Evolutionary conservation across 306 rosid species (phyloP).

Genomic region (Rosa chinensis): DNA sequence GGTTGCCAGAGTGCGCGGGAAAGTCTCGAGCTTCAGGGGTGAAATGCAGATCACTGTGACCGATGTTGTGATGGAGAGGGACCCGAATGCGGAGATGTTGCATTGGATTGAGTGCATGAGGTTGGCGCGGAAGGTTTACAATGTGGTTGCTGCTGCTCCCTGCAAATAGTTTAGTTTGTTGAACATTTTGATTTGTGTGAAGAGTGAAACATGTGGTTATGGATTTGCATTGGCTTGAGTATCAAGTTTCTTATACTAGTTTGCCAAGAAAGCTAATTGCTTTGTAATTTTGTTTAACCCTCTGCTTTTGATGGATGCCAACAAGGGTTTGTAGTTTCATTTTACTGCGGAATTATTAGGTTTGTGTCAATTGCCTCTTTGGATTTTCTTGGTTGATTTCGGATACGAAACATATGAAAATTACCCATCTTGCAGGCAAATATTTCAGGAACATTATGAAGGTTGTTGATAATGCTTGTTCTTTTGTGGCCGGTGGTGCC

Average conservation of each 20-base stretch:
- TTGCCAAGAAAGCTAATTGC: no score
- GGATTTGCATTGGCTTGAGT: not conserved
- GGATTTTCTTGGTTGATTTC: not conserved
- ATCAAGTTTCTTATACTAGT: not conserved
- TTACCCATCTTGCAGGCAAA: not conserved
- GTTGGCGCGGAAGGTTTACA: conserved; percentile 63
- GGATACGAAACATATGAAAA: not conserved
- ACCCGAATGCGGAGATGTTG: conserved; percentile 66
- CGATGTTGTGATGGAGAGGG: conserved; percentile 69
- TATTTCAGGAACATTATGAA: not conserved
- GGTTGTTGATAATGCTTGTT: not conserved
- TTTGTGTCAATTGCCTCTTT: not conserved
- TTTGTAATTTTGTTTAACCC: no score
- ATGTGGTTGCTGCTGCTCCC: conserved; percentile 16
- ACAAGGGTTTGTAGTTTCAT: no score
- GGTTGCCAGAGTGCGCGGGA: conserved; percentile 71
- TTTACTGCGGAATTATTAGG: not conserved
- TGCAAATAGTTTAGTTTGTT: not conserved
- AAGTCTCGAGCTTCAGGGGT: conserved; percentile 44
- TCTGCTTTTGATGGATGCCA: no score
- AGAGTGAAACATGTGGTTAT: not conserved
- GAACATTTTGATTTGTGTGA: not conserved
- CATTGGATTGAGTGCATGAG: conserved; percentile 70
- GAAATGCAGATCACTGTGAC: conserved; percentile 64
- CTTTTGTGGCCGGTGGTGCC: not conserved